Evolutionary conservation across 139 green algal species (phyloP), one percentile per base, ranked within the genome.

Genomic region (Cymbomonas tetramitiformis): DNA sequence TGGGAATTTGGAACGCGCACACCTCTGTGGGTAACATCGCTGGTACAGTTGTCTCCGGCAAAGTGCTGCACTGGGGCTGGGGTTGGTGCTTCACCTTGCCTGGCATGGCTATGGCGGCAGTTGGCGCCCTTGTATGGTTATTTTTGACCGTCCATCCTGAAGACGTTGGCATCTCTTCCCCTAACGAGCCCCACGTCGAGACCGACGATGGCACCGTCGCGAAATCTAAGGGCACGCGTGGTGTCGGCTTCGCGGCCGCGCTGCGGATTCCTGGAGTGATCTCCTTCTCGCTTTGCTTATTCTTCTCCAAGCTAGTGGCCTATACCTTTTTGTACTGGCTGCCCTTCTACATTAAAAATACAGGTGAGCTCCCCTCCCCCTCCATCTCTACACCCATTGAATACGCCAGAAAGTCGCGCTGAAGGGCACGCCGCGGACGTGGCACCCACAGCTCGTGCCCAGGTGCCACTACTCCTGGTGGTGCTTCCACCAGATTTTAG

Each of bases 301-400:
- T 96, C 75, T 96, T 95, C 65, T 77, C 79, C 60, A 96, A 96
- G 72, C 85, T 96, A 12, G 88, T 96, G 30, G 88, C 88, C 25
- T 96, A 96, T 79, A 94, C 85, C 18, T 96, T 96, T 69, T 76
- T 96, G 5, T 95, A 95, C 76, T 96, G 88, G 88, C 77, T 96
- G 30, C 88, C 88, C 3, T 96, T 85, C 69, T 96, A 96, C 80
- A 88, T 96, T 66, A 79, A 79, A 41, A 67, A 70, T 9, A 90
- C 78, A n/a, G n/a, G n/a, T n/a, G n/a, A n/a, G n/a, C n/a, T n/a
- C n/a, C n/a, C n/a, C n/a, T n/a, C n/a, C n/a, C n/a, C n/a, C n/a
- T n/a, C n/a, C 15, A 44, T 44, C 15, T n/a, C n/a, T n/a, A n/a
- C n/a, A n/a, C n/a, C n/a, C n/a, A n/a, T n/a, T n/a, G n/a, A n/a